A percentile compares a stretch with the other conserved stretches of the same genome.
phyloP scores from a whole-genome alignment of 2,329 filamentous ascomycete genomes.

The Clarireedia hainanense region DNA sequence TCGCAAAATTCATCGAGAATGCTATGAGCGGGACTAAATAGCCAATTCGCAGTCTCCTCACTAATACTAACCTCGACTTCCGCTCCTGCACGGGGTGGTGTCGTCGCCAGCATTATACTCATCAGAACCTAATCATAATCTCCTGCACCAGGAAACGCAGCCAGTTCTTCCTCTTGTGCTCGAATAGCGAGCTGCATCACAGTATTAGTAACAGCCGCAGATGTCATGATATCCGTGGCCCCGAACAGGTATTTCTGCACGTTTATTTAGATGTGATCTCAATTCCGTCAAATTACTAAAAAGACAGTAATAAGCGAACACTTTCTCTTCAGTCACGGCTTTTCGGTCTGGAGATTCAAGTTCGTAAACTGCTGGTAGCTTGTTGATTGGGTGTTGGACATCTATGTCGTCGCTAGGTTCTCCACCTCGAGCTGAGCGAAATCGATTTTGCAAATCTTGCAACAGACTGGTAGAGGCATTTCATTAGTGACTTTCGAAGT shows the following conservation, averaged over 20 bases:
- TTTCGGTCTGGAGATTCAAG: not conserved
- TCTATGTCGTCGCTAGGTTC: not conserved
- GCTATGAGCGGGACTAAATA: not conserved
- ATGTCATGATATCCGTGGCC: conserved; percentile 10
- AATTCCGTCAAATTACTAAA: conserved; percentile 9
- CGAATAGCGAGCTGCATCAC: conserved; percentile 11
- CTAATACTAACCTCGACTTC: not conserved
- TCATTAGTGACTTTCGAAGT: not conserved
- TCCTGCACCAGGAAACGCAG: not conserved
- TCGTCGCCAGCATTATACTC: not conserved
- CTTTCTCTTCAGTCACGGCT: conserved; percentile 4
- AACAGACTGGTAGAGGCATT: not conserved
- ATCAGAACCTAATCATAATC: not conserved
- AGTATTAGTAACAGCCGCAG: conserved; percentile 8
- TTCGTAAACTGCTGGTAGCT: not conserved
- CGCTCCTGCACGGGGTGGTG: not conserved
- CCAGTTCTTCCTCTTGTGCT: conserved; percentile 1
- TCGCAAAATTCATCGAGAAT: conserved; percentile 7
- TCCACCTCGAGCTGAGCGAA: conserved; percentile 13
- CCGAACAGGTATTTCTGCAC: conserved; percentile 5
- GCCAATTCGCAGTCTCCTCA: not conserved
- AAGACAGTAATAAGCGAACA: conserved; percentile 10
- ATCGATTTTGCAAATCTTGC: conserved; percentile 11
- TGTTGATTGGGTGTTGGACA: not conserved
- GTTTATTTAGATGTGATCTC: not conserved